Conservation (phyloP, 2,329 filamentous ascomycete genomes). For the Cladophialophora exuberans region DNA sequence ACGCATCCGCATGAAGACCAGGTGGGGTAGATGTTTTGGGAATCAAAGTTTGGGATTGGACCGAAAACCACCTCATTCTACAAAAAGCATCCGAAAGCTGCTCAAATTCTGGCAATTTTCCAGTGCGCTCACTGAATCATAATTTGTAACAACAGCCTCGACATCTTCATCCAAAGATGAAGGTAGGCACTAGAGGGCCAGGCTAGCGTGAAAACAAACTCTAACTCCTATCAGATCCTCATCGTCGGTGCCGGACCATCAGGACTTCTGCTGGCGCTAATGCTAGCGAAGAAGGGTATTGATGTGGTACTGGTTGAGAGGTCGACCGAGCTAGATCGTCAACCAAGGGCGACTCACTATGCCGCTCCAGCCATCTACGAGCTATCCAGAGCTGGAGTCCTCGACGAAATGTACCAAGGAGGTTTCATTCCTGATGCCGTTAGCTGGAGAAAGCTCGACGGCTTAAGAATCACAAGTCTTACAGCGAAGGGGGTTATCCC, state of each 20-base stretch:
- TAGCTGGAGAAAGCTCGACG: conserved; percentile 50
- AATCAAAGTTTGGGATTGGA: no score
- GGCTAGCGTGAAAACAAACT: no score
- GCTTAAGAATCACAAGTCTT: conserved; percentile 37
- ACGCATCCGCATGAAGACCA: no score
- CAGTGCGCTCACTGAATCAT: no score
- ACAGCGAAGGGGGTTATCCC: conserved; percentile 36
- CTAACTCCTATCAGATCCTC: no score
- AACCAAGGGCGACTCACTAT: conserved; percentile 68
- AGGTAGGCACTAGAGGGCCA: no score
- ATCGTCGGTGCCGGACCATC: conserved; percentile 42
- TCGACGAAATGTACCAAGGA: conserved; percentile 51
- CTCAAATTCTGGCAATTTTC: no score
- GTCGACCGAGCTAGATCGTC: conserved; percentile 57
- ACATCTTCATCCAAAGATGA: no score
- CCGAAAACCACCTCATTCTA: no score
- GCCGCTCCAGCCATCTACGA: conserved; percentile 62
- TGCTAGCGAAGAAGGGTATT: conserved; percentile 38
- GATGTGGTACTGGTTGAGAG: conserved; percentile 53
- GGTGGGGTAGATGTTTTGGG: no score
- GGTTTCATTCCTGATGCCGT: conserved; percentile 48
- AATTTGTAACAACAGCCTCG: no score
- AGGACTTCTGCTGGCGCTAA: conserved; percentile 38
- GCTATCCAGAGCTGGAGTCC: conserved; percentile 60
- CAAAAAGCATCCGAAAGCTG: no score